These are phyloP conservation scores for Fragosphaeria purpurea DNA, from an alignment of 2,329 filamentous ascomycete genomes.

Conservation along the genomic window DNA sequence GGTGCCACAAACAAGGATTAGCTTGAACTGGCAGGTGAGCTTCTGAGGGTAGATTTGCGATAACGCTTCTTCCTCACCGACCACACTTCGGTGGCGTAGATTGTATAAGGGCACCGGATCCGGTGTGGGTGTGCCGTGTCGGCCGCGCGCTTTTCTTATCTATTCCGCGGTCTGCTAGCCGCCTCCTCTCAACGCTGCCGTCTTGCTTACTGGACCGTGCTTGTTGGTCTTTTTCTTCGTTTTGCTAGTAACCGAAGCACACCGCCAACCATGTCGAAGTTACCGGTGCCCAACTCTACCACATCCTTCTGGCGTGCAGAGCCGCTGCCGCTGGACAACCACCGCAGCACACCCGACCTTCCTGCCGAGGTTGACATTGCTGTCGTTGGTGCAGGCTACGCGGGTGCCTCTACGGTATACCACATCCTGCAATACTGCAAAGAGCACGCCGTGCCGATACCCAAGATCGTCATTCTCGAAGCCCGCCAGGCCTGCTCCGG, in stretches of 20 bases:
- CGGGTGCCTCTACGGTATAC: constrained; percentile 33
- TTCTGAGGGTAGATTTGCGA: too few species aligned
- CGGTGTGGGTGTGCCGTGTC: background rate
- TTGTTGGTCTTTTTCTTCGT: too few species aligned
- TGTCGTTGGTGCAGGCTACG: constrained; percentile 37
- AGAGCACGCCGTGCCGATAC: constrained; percentile 2
- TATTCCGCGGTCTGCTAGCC: too few species aligned
- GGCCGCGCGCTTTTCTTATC: background rate
- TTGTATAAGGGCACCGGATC: too few species aligned
- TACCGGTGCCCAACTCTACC: constrained; percentile 19
- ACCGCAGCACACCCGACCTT: constrained; percentile 27
- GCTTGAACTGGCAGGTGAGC: too few species aligned
- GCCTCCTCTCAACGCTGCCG: too few species aligned
- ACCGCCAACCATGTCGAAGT: background rate
- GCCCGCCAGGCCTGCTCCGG: constrained; percentile 26
- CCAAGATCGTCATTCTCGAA: constrained; percentile 23
- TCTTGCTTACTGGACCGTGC: too few species aligned
- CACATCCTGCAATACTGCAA: constrained; percentile 23
- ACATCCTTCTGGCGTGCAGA: constrained; percentile 32
- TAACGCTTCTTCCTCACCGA: too few species aligned
- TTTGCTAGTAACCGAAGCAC: background rate
- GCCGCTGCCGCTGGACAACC: constrained; percentile 24
- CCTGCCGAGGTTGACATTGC: constrained; percentile 32
- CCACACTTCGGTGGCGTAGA: too few species aligned
- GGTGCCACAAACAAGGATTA: too few species aligned